phyloP scores from a whole-genome alignment of 2,329 filamentous ascomycete genomes.

The Diaporthe nobilis region DNA sequence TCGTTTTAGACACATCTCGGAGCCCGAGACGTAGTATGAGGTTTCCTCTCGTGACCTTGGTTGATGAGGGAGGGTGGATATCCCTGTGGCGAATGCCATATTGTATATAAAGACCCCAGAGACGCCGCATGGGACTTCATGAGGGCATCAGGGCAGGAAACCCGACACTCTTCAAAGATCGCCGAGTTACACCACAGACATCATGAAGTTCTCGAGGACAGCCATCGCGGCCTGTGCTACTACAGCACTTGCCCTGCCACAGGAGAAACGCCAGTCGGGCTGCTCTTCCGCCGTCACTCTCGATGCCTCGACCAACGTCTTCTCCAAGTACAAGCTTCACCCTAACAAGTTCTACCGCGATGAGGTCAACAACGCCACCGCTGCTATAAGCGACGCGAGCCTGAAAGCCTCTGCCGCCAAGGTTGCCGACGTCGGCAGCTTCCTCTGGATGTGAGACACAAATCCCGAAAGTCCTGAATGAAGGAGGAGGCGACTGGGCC shows the following conservation, averaged over 20 bases:
- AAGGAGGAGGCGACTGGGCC: not conserved
- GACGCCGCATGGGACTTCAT: not conserved
- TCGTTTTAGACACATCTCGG: conserved; percentile 33
- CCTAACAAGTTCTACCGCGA: conserved; percentile 55
- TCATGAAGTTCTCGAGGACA: conserved; percentile 55
- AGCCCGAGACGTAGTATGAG: not conserved
- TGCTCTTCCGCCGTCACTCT: conserved; percentile 55
- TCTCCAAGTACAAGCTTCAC: conserved; percentile 56
- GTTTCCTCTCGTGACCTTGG: not conserved
- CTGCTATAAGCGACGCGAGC: conserved; percentile 48
- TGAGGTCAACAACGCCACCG: conserved; percentile 55
- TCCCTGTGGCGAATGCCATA: not conserved
- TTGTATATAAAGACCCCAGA: conserved; percentile 1
- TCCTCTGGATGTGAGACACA: conserved; percentile 55
- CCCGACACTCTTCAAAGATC: not conserved
- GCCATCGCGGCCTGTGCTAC: conserved; percentile 54
- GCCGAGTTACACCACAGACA: conserved; percentile 39
- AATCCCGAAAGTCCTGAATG: not conserved
- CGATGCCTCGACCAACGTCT: conserved; percentile 56
- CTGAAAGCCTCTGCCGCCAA: conserved; percentile 48
- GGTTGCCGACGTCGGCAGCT: conserved; percentile 57
- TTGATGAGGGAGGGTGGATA: not conserved
- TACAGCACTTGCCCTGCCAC: conserved; percentile 51
- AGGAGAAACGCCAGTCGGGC: conserved; percentile 49
- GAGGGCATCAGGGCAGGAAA: not conserved